Conservation (phyloP, 1,139 yeast species). For the Candida sojae region DNA sequence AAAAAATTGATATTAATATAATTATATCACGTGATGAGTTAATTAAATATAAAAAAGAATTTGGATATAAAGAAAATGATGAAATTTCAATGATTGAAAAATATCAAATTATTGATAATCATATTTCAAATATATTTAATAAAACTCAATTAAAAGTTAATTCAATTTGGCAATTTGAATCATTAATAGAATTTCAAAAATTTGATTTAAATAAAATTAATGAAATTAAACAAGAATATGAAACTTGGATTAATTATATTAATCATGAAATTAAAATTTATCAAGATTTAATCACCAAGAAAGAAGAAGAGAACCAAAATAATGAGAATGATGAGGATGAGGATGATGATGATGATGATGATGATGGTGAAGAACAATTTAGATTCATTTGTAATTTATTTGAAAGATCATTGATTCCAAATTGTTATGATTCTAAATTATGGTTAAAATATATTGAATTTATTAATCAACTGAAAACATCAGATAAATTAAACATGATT, state of each 20-base stretch:
- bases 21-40: slow-evolving; percentile 27
- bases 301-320: no score
- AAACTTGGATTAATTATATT: slow-evolving; percentile 56
- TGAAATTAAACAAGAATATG: slow-evolving; percentile 32
- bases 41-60: slow-evolving; percentile 21
- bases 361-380: slow-evolving; percentile 9
- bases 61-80: slow-evolving; percentile 20
- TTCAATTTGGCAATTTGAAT: slow-evolving; percentile 64
- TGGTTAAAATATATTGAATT: slow-evolving; percentile 63
- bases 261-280: slow-evolving; percentile 37
- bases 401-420: slow-evolving; percentile 63
- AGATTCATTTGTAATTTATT: slow-evolving; percentile 37
- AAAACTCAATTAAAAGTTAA: slow-evolving; percentile 53
- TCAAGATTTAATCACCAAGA: not conserved
- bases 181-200: slow-evolving; percentile 43
- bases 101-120: slow-evolving; percentile 43
- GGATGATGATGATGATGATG: slow-evolving; percentile 2
- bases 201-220: slow-evolving; percentile 35
- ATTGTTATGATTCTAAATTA: slow-evolving; percentile 48
- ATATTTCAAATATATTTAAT: slow-evolving; percentile 41
- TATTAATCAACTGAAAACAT: slow-evolving; percentile 18
- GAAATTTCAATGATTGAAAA: slow-evolving; percentile 32
- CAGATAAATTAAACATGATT: slow-evolving; percentile 24
- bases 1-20: slow-evolving; percentile 33
- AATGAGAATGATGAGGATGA: not conserved